A percentile compares a stretch with the other conserved stretches of the same genome.
These are phyloP conservation scores for Rhynchosporium graminicola DNA, from an alignment of 2,329 filamentous ascomycete species.

Conservation along the genomic window DNA sequence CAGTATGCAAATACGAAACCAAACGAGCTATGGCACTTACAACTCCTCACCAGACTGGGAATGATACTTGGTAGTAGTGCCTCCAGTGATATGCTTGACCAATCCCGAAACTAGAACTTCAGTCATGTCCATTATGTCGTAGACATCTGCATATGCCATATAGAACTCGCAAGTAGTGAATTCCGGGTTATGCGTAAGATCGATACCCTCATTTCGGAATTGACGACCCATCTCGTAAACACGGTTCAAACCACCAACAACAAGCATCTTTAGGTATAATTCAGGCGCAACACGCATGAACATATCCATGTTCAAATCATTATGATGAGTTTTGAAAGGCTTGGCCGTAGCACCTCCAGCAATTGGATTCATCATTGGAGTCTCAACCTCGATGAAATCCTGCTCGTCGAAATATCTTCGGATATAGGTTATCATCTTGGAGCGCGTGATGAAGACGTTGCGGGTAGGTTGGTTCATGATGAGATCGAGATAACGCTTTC, in stretches of 20 bases:
- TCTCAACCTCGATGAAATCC: constrained; percentile 93
- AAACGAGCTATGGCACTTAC: constrained; percentile 44
- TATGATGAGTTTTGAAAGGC: constrained; percentile 94
- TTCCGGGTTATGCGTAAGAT: constrained; percentile 95
- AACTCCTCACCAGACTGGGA: constrained; percentile 84
- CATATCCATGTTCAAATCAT: constrained; percentile 91
- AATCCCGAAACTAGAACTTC: constrained; percentile 90
- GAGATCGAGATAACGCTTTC: constrained; percentile 90
- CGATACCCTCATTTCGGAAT: constrained; percentile 91
- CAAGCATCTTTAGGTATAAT: constrained; percentile 91
- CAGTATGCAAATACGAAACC: neutral
- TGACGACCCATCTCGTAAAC: constrained; percentile 96
- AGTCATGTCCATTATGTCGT: constrained; percentile 87
- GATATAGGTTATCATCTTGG: constrained; percentile 87
- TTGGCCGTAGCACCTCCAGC: constrained; percentile 94
- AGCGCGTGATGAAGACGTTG: constrained; percentile 79
- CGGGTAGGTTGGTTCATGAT: constrained; percentile 89
- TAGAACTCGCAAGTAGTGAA: constrained; percentile 99
- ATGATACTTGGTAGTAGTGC: constrained; percentile 82
- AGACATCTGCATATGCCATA: constrained; percentile 87
- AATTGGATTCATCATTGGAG: constrained; percentile 95
- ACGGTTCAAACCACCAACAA: constrained; percentile 90
- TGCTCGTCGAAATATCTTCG: constrained; percentile 82
- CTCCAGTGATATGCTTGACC: constrained; percentile 85
- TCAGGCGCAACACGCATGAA: constrained; percentile 95